Percentiles rank a stretch among this genome's conserved stretches.
Conservation (phyloP, 805 yeast genomes). For the Priceomyces fermenticarens region DNA sequence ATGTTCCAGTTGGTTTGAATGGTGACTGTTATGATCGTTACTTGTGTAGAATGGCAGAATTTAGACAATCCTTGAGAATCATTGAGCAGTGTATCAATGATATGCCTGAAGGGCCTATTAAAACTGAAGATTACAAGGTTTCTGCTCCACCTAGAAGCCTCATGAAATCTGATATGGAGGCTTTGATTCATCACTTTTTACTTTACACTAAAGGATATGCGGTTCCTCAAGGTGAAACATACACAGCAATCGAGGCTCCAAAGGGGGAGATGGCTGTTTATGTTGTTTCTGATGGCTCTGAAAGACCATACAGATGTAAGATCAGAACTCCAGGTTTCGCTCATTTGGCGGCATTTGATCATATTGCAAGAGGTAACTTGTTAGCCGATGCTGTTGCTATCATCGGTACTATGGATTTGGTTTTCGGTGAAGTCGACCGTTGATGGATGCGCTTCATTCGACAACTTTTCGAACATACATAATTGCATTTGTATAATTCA, state of each 20-base stretch:
- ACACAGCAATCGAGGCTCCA: slow-evolving; percentile 90
- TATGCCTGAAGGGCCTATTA: slow-evolving; percentile 90
- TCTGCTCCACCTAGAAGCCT: slow-evolving; percentile 75
- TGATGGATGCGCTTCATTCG: slow-evolving; percentile 23
- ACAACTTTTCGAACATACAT: slow-evolving; percentile 5
- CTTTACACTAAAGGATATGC: slow-evolving; percentile 84
- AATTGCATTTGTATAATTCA: slow-evolving; percentile 11
- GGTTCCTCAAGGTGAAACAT: slow-evolving; percentile 89
- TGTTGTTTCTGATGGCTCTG: slow-evolving; percentile 84
- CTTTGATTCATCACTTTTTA: slow-evolving; percentile 84
- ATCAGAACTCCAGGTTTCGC: slow-evolving; percentile 95
- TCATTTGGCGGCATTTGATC: slow-evolving; percentile 85
- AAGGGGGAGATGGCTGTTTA: slow-evolving; percentile 94
- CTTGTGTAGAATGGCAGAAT: slow-evolving; percentile 85
- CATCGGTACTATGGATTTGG: slow-evolving; percentile 93
- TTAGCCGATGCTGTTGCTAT: slow-evolving; percentile 91
- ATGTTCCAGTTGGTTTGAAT: slow-evolving; percentile 78
- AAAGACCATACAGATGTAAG: slow-evolving; percentile 89
- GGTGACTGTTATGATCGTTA: slow-evolving; percentile 94
- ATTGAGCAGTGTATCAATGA: slow-evolving; percentile 87
- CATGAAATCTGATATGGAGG: slow-evolving; percentile 93
- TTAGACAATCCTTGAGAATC: slow-evolving; percentile 85
- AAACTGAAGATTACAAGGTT: slow-evolving; percentile 86
- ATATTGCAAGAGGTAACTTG: slow-evolving; percentile 79
- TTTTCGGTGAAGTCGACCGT: slow-evolving; percentile 93